Conservation (phyloP, 78 protist genomes). For the Dictyostelium capitatum region DNA sequence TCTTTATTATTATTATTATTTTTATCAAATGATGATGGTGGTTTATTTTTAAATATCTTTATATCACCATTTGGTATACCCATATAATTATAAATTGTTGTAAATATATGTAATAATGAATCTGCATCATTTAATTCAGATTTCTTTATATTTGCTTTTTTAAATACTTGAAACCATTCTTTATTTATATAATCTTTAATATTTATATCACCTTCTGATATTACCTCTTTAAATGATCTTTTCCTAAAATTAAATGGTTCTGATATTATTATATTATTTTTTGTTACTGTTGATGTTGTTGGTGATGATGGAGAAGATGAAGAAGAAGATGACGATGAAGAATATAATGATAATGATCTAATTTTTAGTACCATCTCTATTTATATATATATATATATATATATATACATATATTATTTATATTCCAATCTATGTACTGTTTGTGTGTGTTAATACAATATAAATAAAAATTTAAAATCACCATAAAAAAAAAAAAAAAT, state of each 20-base stretch:
- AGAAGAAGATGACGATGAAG: neutral
- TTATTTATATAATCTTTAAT: neutral
- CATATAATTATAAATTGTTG: neutral
- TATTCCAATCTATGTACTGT: too few relatives aligned
- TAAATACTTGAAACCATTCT: constrained; percentile 1
- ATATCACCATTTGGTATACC: neutral
- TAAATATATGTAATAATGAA: neutral
- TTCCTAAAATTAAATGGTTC: neutral
- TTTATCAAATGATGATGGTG: neutral
- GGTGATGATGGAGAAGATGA: too few relatives aligned
- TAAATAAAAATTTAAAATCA: too few relatives aligned
- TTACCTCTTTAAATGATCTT: neutral
- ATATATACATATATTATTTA: too few relatives aligned
- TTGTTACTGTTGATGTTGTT: neutral
- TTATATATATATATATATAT: neutral
- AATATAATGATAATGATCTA: neutral
- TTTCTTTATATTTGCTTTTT: neutral
- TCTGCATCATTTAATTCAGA: neutral
- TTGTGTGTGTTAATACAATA: too few relatives aligned
- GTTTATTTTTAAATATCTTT: neutral
- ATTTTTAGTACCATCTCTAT: constrained; percentile 2
- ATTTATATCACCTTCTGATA: neutral
- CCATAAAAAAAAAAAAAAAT: too few relatives aligned
- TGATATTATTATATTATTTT: neutral
- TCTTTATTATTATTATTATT: neutral